phyloP scores from a whole-genome alignment of 75 land plant species.

The Azolla pinnata region DNA sequence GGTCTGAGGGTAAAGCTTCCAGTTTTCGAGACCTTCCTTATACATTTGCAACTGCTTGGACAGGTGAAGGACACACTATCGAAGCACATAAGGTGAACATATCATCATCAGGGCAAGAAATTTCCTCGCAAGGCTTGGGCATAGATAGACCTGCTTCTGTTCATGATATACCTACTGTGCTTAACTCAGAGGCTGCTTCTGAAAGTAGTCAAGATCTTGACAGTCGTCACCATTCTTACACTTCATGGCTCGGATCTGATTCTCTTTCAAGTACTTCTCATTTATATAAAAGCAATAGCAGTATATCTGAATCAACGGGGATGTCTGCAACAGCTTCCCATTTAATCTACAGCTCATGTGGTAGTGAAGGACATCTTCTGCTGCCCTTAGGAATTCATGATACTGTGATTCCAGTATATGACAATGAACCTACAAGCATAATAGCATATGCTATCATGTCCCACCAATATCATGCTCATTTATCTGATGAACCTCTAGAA shows the following conservation, averaged over 20 bases:
- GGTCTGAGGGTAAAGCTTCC: conserved; percentile 47
- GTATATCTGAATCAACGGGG: no score
- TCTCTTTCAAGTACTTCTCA: no score
- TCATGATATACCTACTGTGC: neutral
- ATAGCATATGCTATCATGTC: conserved; percentile 74
- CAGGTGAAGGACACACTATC: conserved; percentile 36
- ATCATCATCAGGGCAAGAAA: conserved; percentile 21
- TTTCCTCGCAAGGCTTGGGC: conserved; percentile 3
- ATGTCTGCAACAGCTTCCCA: no score
- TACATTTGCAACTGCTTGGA: conserved; percentile 66
- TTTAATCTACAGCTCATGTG: no score
- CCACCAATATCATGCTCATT: conserved; percentile 17
- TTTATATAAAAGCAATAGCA: no score
- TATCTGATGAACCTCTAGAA: no score
- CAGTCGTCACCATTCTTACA: conserved; percentile 25
- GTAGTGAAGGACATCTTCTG: conserved; percentile 34
- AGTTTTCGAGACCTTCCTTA: conserved; percentile 40
- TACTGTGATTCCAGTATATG: conserved; percentile 55
- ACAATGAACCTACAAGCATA: conserved; percentile 89
- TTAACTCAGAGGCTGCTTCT: neutral
- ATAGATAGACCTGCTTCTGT: neutral
- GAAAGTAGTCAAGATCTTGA: conserved; percentile 7
- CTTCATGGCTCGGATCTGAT: conserved; percentile 19
- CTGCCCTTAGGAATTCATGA: conserved; percentile 49
- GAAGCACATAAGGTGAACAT: conserved; percentile 17